Conservation (phyloP, 192 early-diverging fungal genomes). For the Coemansia sp. region DNA sequence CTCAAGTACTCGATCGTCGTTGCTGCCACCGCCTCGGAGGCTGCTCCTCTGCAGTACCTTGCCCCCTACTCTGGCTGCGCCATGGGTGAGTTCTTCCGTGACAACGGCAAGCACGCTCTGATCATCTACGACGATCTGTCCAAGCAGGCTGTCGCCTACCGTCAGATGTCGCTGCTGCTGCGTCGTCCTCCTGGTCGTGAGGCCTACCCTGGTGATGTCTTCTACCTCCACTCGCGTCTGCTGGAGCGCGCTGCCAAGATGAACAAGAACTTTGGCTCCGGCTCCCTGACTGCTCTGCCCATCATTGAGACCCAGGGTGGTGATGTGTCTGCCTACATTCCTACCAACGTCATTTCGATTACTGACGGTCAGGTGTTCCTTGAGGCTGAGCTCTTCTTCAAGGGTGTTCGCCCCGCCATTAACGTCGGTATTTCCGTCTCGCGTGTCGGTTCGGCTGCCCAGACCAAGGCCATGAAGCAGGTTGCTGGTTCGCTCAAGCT, state of each 20-base stretch:
- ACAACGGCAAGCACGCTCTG: conserved; percentile 96
- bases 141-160: conserved; percentile 99
- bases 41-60: conserved; percentile 97
- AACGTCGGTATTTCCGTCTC: conserved; percentile 99
- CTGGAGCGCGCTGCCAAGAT: conserved; percentile 99
- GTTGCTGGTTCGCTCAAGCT: conserved; percentile 99
- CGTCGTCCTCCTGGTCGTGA: conserved; percentile 99
- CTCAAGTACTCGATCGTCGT: conserved; percentile 98
- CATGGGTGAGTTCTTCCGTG: conserved; percentile 99
- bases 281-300: conserved; percentile 98
- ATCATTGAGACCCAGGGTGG: conserved; percentile 99
- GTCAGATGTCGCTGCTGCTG: conserved; percentile 99
- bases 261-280: conserved; percentile 93
- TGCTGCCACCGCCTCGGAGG: conserved; percentile 98
- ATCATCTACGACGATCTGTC: conserved; percentile 99
- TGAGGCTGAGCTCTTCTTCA: conserved; percentile 99
- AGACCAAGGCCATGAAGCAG: conserved; percentile 99
- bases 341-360: conserved; percentile 99
- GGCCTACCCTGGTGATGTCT: conserved; percentile 99
- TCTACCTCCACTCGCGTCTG: conserved; percentile 99
- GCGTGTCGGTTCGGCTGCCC: conserved; percentile 99
- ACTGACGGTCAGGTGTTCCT: conserved; percentile 99
- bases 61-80: conserved; percentile 98
- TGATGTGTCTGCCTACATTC: conserved; percentile 99
- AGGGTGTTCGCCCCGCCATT: conserved; percentile 99